Evolutionary conservation across 805 yeast genomes (phyloP), one percentile per base, ranked within the genome.

Genomic region (Candida argentea): DNA sequence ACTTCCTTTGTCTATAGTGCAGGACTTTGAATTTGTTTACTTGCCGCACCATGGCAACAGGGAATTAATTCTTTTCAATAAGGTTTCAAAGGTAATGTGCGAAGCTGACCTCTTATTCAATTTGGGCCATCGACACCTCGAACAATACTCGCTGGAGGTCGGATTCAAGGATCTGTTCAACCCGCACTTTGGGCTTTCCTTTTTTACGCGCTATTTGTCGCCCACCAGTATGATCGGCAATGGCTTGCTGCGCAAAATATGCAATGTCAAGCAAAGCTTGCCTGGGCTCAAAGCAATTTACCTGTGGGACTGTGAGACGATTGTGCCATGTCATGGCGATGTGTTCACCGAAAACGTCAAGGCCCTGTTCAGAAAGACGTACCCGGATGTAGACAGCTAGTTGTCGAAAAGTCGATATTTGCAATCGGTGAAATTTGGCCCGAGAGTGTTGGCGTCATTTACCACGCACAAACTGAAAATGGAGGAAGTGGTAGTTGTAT

Each of bases 81-180:
- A 54, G 25, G 44, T 48, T 10, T 53, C 72, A 19, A 66, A 65
- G 44, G 57, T 71, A 0, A 41, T 77, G 12, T 57, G 68, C 34
- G 73, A 66, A 39, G 85, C 76, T 9, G 85, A 78, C 46, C 44
- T 76, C 32, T 41, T 76, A 19, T 70, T 77, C 52, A 73, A 75
- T 44, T 54, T 76, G 36, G 76, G 74, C 8, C 26, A 35, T 9
- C 39, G 30, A 15, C 37, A 42, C 4, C 40, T 57, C 37, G 65
- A 61, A 31, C 76, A 70, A 39, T 67, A 47, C 40, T 52, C 61
- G 14, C 52, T 58, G 1, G 55, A 38, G 20, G 39, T 55, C 5
- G 82, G 77, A 17, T 75, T 57, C 36, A 57, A 59, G 6, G 57
- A 50, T 4, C 47, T 46, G 5, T 48, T 40, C 26, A 50, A 54